A percentile compares a stretch with the other conserved stretches of the same genome.
phyloP scores from a whole-genome alignment of 2,329 filamentous ascomycete species.

The Calonectria pteridis region DNA sequence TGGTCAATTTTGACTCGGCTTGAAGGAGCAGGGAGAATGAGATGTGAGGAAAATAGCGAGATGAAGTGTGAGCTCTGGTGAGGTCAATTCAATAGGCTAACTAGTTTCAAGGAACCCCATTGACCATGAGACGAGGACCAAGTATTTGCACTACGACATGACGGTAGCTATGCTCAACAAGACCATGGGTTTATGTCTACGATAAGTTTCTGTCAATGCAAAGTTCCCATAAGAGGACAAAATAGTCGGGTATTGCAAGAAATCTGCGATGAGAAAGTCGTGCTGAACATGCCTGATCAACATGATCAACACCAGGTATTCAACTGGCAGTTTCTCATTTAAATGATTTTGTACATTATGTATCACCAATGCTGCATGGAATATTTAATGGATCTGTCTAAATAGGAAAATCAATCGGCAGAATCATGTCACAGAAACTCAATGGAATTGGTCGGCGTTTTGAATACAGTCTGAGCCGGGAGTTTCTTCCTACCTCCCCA shows the following conservation, averaged over 20 bases:
- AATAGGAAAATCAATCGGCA: background rate
- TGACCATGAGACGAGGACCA: conserved; percentile 41
- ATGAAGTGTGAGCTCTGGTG: background rate
- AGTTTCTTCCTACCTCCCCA: conserved; percentile 10
- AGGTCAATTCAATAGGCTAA: conserved; percentile 5
- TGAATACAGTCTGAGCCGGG: conserved; percentile 33
- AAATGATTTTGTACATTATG: conserved; percentile 23
- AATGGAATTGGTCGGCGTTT: conserved; percentile 19
- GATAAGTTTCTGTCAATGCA: conserved; percentile 40
- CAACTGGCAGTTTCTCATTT: background rate
- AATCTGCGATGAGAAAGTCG: background rate
- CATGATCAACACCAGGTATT: background rate
- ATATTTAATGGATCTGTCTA: no score
- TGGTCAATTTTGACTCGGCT: background rate
- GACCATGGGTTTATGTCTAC: conserved; percentile 75
- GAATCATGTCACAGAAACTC: background rate
- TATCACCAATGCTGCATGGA: conserved; percentile 17
- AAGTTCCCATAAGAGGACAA: background rate
- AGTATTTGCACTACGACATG: conserved; percentile 74
- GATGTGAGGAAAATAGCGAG: background rate
- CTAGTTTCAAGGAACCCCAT: conserved; percentile 31
- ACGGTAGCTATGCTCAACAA: conserved; percentile 81
- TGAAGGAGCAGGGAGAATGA: background rate
- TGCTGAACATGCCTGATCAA: background rate
- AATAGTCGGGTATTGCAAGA: background rate